A percentile compares a stretch with the other conserved stretches of the same genome.
Evolutionary conservation across 2,329 filamentous ascomycete species (phyloP).

Genomic region (Albifimbria verrucaria): DNA sequence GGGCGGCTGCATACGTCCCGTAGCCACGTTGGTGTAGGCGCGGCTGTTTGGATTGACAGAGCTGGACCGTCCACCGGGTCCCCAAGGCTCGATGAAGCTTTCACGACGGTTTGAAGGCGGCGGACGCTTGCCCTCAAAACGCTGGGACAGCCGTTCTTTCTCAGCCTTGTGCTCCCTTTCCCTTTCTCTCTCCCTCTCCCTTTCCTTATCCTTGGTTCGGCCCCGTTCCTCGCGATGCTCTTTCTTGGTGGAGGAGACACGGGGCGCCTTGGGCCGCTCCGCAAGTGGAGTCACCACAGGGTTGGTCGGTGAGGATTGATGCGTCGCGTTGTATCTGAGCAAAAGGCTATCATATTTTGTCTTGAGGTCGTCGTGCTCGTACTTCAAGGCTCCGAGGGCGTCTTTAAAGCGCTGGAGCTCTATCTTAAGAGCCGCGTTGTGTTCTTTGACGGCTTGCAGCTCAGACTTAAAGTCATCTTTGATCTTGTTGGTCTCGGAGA

Average conservation of each 20-base stretch:
- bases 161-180: slow-evolving; percentile 25
- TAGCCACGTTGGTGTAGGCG: slow-evolving; percentile 22
- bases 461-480: slow-evolving; percentile 15
- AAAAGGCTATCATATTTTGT: slow-evolving; percentile 25
- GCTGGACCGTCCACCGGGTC: slow-evolving; percentile 25
- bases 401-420: slow-evolving; percentile 20
- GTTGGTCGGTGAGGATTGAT: slow-evolving; percentile 17
- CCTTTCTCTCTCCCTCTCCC: slow-evolving; percentile 11
- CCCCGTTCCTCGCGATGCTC: slow-evolving; percentile 21
- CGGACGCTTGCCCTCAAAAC: slow-evolving; percentile 32
- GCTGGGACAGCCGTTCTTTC: slow-evolving; percentile 33
- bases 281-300: slow-evolving; percentile 21
- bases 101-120: slow-evolving; percentile 20
- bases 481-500: slow-evolving; percentile 20
- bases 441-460: slow-evolving; percentile 10
- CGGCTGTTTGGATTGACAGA: slow-evolving; percentile 18
- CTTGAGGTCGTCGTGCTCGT: slow-evolving; percentile 25
- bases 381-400: slow-evolving; percentile 2
- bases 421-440: slow-evolving; percentile 11
- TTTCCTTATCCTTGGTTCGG: slow-evolving; percentile 17
- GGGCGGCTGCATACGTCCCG: slow-evolving; percentile 21
- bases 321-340: slow-evolving; percentile 23
- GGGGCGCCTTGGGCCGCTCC: slow-evolving; percentile 24
- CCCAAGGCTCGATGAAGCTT: slow-evolving; percentile 32
- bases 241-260: slow-evolving; percentile 20